A percentile compares a stretch with the other conserved stretches of the same genome.
Evolutionary conservation across 176 grass and related monocot species (phyloP).

Genomic region (Dactylis glomerata): DNA sequence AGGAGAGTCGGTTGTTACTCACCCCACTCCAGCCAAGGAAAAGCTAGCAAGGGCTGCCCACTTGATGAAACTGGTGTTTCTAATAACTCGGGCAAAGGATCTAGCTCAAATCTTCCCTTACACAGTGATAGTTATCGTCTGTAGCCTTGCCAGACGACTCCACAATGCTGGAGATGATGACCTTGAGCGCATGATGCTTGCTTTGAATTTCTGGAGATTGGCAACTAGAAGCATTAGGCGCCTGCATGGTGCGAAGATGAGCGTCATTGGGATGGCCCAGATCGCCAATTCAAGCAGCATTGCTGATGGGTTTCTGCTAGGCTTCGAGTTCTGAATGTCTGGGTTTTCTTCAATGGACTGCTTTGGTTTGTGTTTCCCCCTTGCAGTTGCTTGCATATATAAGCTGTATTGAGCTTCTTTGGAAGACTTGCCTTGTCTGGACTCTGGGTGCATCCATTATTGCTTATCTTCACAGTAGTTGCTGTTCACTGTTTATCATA

Average conservation of each 20-base stretch:
- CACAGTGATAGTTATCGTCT: slow-evolving; percentile 34
- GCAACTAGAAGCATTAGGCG: slow-evolving; percentile 45
- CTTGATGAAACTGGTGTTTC: slow-evolving; percentile 18
- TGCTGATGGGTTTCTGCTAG: neutral
- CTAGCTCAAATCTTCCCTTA: slow-evolving; percentile 22
- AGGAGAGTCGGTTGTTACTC: neutral
- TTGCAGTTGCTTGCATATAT: slow-evolving; percentile 50
- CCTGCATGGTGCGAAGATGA: slow-evolving; percentile 60
- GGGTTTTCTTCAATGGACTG: slow-evolving; percentile 22
- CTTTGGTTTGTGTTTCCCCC: slow-evolving; percentile 21
- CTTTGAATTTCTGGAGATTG: slow-evolving; percentile 43
- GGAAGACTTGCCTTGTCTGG: slow-evolving; percentile 8
- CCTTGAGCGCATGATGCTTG: slow-evolving; percentile 40
- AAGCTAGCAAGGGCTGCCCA: slow-evolving; percentile 24
- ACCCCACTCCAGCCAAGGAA: neutral
- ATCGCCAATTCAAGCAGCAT: slow-evolving; percentile 54
- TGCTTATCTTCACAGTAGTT: neutral
- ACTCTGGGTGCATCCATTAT: slow-evolving; percentile 30
- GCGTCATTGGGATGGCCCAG: slow-evolving; percentile 56
- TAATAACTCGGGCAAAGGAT: neutral
- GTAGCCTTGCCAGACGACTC: slow-evolving; percentile 45
- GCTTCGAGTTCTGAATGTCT: slow-evolving; percentile 6
- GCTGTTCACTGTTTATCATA: neutral
- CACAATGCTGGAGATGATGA: slow-evolving; percentile 34
- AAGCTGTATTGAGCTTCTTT: neutral